Conservation (phyloP, 2,329 filamentous ascomycete species). For the Huntiella omanensis region DNA sequence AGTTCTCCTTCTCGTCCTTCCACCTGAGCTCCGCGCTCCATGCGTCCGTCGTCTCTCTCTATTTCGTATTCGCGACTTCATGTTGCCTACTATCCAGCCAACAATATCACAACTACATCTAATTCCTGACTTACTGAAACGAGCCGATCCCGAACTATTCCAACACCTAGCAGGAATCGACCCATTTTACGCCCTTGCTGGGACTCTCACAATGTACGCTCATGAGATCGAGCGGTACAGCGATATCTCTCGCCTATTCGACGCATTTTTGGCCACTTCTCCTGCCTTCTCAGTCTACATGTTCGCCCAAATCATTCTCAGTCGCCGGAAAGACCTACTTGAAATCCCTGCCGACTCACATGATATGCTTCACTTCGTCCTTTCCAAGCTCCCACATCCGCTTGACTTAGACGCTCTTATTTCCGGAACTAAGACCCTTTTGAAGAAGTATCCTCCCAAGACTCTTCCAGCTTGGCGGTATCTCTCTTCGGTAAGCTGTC, state of each 20-base stretch:
- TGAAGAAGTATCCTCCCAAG: slow-evolving; percentile 50
- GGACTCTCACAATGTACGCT: slow-evolving; percentile 86
- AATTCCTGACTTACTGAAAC: slow-evolving; percentile 61
- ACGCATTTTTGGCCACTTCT: slow-evolving; percentile 72
- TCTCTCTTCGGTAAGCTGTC: slow-evolving; percentile 58
- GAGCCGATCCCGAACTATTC: slow-evolving; percentile 52
- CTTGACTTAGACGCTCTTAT: slow-evolving; percentile 69
- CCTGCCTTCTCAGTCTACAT: slow-evolving; percentile 83
- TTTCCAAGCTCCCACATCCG: slow-evolving; percentile 69
- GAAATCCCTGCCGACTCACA: slow-evolving; percentile 66
- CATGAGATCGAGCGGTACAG: slow-evolving; percentile 85
- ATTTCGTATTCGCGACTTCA: slow-evolving; percentile 87
- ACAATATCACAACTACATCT: slow-evolving; percentile 73
- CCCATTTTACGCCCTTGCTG: slow-evolving; percentile 85
- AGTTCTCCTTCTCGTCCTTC: slow-evolving; percentile 75
- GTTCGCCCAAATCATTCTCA: slow-evolving; percentile 73
- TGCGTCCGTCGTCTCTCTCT: slow-evolving; percentile 68
- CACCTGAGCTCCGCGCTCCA: slow-evolving; percentile 35
- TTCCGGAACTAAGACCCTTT: slow-evolving; percentile 41
- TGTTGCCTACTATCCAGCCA: slow-evolving; percentile 73
- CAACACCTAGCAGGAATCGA: slow-evolving; percentile 58
- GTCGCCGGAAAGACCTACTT: slow-evolving; percentile 66
- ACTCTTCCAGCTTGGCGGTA: slow-evolving; percentile 49
- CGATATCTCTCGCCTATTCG: slow-evolving; percentile 79
- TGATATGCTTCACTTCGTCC: slow-evolving; percentile 76